phyloP scores from a whole-genome alignment of 139 green algal species.

The Mesotaenium endlicherianum region DNA sequence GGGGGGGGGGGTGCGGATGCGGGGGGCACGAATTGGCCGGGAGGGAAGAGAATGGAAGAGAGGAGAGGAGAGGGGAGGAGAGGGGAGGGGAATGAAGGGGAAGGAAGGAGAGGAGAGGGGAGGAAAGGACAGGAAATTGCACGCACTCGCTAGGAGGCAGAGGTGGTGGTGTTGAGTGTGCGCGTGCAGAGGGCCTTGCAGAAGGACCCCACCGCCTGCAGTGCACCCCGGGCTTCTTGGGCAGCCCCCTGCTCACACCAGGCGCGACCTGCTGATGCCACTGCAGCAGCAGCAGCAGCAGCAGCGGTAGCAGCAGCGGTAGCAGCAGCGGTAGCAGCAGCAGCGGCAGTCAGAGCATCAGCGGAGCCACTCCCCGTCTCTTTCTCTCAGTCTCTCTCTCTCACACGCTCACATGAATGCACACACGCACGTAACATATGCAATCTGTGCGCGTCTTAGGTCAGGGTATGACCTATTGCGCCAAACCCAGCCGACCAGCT shows the following conservation, averaged over 20 bases:
- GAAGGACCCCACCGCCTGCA: background rate
- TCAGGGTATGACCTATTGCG: background rate
- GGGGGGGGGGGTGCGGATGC: background rate
- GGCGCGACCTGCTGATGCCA: too few relatives aligned
- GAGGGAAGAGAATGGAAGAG: background rate
- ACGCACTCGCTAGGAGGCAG: background rate
- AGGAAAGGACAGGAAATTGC: background rate
- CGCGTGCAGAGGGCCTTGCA: background rate
- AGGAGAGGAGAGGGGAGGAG: background rate
- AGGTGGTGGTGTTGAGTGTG: background rate
- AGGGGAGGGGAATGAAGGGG: background rate
- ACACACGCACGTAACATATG: background rate
- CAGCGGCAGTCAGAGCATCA: too few relatives aligned
- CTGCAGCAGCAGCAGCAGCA: too few relatives aligned
- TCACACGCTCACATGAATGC: background rate
- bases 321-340: too few relatives aligned
- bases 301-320: too few relatives aligned
- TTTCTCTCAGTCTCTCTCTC: too few relatives aligned
- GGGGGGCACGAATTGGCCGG: background rate
- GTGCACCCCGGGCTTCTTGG: background rate
- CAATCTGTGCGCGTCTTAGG: background rate
- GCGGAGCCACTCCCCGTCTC: too few relatives aligned
- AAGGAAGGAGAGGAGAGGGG: background rate
- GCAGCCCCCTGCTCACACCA: too few relatives aligned
- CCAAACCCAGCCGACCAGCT: background rate